Evolutionary conservation across 2,329 filamentous ascomycete species (phyloP), one percentile per base, ranked within the genome.

Genomic region (Alternaria arborescens): DNA sequence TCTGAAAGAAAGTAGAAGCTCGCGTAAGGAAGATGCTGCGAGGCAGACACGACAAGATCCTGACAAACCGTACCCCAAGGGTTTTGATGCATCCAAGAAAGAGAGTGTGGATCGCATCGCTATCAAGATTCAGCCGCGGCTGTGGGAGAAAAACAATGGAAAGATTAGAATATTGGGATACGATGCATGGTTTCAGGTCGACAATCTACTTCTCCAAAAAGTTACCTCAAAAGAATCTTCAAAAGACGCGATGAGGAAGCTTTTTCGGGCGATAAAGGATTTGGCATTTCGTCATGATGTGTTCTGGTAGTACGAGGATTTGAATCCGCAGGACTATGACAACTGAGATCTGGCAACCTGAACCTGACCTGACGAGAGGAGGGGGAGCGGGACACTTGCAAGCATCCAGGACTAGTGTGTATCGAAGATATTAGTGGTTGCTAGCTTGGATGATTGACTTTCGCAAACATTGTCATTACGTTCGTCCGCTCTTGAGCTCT

Each of bases 291-390:
- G 8, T 11, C 10, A 10, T 11, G 1, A 30, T 30, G 8, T 30
- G 11, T 30, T 30, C 10, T 11, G 28, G 28, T 10, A 30, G 28
- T 11, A 11, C 0, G 28, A 30, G 10, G 5, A 30, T 30, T 5
- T 30, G 28, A 11, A 30, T 11, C 28, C 28, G 1, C 10, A 10
- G 11, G 8, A 30, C 8, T 30, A 12, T 30, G 10, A 10, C 10
- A 11, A 30, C 28, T 11, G 28, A 11, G 8, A 30, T 30, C 10
- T 4, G 11, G 8, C 28, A 5, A 30, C 28, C 4, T 30, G 28
- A 0, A 24, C 18, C 1, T 0, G 0, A 18, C 7, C 0, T 20
- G 16, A 1, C 10, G 10, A 2, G 5, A 18, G n/a, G 32, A 6
- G 26, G 5, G 11, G 10, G 8, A 32, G 2, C 1, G 3, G 18